These are phyloP conservation scores for Fusarium mexicanum DNA, from an alignment of 2,329 filamentous ascomycete species.

Conservation along the genomic window DNA sequence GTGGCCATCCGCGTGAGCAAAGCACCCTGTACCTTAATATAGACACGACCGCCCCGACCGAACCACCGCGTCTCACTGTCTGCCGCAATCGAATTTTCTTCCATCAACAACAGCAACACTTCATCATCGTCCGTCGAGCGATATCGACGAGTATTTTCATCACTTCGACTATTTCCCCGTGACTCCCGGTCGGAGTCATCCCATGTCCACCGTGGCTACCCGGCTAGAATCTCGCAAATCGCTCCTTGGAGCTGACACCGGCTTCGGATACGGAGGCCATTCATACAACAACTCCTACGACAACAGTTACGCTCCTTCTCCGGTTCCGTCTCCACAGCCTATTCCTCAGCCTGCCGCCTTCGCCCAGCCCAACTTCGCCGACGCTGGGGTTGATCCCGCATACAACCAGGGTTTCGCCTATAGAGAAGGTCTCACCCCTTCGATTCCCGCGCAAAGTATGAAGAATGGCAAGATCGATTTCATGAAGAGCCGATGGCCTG, in stretches of 20 bases:
- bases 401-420: constrained; percentile 51
- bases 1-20: constrained; percentile 23
- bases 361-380: constrained; percentile 46
- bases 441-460: constrained; percentile 46
- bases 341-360: constrained; percentile 32
- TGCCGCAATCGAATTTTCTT: constrained; percentile 4
- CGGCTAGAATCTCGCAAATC: constrained; percentile 54
- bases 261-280: constrained; percentile 49
- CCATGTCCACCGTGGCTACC: constrained; percentile 51
- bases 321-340: constrained; percentile 29
- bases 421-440: constrained; percentile 50
- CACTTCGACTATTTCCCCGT: constrained; percentile 19
- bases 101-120: constrained; percentile 3
- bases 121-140: constrained; percentile 16
- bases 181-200: constrained; percentile 52
- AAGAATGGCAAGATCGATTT: constrained; percentile 67
- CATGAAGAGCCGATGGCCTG: constrained; percentile 87
- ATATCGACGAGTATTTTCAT: constrained; percentile 21
- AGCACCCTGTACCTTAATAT: constrained; percentile 2
- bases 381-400: constrained; percentile 44
- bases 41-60: constrained; percentile 27
- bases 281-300: constrained; percentile 49
- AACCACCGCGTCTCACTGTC: constrained; percentile 18
- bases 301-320: constrained; percentile 31
- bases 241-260: constrained; percentile 52